These are phyloP conservation scores for Xylaria grammica DNA, from an alignment of 495 filamentous ascomycete genomes.

Conservation along the genomic window DNA sequence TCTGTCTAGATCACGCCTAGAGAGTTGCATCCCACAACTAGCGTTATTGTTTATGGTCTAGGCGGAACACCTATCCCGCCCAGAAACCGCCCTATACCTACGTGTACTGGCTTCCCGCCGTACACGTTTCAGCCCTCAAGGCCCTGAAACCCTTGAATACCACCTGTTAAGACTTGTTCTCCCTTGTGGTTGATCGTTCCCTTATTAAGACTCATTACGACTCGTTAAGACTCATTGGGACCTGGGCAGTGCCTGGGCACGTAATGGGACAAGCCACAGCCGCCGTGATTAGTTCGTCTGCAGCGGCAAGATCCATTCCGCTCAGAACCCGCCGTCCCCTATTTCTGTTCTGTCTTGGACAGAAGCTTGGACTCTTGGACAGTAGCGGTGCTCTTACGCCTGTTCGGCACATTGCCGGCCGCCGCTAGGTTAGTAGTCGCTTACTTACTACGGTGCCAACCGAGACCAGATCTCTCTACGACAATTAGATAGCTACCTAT, in stretches of 20 bases:
- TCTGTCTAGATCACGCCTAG: slow-evolving; percentile 4
- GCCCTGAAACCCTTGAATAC: slow-evolving; percentile 2
- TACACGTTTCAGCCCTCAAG: slow-evolving; percentile 15
- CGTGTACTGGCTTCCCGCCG: slow-evolving; percentile 6
- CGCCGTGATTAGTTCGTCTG: too few relatives aligned
- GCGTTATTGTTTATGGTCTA: background rate
- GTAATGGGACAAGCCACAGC: too few relatives aligned
- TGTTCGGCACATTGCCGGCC: too few relatives aligned
- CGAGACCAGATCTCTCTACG: background rate
- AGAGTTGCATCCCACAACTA: background rate
- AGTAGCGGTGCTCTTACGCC: too few relatives aligned
- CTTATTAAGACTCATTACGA: background rate
- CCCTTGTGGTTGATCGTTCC: background rate
- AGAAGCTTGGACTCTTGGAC: too few relatives aligned
- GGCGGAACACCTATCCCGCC: background rate
- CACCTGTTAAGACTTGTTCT: background rate
- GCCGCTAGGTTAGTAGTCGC: too few relatives aligned
- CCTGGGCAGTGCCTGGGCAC: too few relatives aligned
- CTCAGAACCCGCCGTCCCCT: too few relatives aligned
- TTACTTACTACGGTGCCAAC: background rate
- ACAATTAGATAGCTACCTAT: background rate
- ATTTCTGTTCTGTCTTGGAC: too few relatives aligned
- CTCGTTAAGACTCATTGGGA: background rate
- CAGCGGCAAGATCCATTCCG: too few relatives aligned
- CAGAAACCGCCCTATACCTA: background rate